phyloP scores from a whole-genome alignment of 768 basidiomycete genomes.

The Polyporus arcularius region DNA sequence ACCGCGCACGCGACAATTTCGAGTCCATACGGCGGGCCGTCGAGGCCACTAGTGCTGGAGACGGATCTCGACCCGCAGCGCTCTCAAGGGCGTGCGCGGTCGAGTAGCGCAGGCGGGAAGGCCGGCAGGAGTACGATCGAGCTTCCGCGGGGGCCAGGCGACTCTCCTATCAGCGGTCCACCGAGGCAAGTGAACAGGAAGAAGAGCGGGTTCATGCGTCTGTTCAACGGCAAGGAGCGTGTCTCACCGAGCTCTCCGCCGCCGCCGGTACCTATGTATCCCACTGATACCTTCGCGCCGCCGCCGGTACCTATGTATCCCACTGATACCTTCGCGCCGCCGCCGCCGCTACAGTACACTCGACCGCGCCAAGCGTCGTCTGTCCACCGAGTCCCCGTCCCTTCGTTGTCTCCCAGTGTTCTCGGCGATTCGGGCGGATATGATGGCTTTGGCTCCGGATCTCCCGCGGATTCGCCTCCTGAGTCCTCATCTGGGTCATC shows the following conservation, averaged over 20 bases:
- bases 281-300: slow-evolving; percentile 30
- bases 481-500: slow-evolving; percentile 6
- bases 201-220: slow-evolving; percentile 80
- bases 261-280: slow-evolving; percentile 59
- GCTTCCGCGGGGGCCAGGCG: not conserved
- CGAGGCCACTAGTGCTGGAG: slow-evolving; percentile 23
- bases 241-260: slow-evolving; percentile 41
- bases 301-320: no score
- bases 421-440: slow-evolving; percentile 11
- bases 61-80: slow-evolving; percentile 13
- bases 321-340: not conserved
- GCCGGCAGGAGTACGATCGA: slow-evolving; percentile 35
- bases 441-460: not conserved
- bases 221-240: slow-evolving; percentile 63
- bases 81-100: slow-evolving; percentile 47
- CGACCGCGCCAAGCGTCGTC: slow-evolving; percentile 25
- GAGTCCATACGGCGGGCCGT: slow-evolving; percentile 22
- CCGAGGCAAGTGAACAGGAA: slow-evolving; percentile 66
- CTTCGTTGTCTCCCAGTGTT: slow-evolving; percentile 28
- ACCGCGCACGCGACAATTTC: slow-evolving; percentile 26
- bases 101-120: slow-evolving; percentile 59
- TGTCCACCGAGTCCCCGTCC: slow-evolving; percentile 29
- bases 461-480: slow-evolving; percentile 18
- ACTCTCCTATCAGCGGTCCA: slow-evolving; percentile 19
- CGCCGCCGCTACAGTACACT: slow-evolving; percentile 22